These are phyloP conservation scores for Cercospora nicotianae DNA, from an alignment of 2,329 filamentous ascomycete species.

Conservation along the genomic window DNA sequence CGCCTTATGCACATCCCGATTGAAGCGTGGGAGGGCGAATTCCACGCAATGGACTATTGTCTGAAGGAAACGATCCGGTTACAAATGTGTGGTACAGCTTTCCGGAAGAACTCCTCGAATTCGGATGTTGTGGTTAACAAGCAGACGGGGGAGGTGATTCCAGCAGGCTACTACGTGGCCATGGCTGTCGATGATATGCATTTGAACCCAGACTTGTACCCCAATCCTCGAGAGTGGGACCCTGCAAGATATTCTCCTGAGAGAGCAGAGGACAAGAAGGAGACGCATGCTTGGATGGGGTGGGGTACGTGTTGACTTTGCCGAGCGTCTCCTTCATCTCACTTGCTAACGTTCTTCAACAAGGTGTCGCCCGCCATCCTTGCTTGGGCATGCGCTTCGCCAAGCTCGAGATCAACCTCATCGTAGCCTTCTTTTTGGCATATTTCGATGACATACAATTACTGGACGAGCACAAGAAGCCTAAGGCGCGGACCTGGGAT, in stretches of 20 bases:
- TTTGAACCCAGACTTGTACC: constrained; percentile 52
- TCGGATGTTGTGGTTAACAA: constrained; percentile 48
- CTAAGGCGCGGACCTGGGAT: constrained; percentile 34
- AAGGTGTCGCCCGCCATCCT: constrained; percentile 43
- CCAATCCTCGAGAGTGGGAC: constrained; percentile 52
- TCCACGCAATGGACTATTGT: constrained; percentile 54
- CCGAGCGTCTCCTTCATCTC: no score
- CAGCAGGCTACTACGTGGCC: constrained; percentile 48
- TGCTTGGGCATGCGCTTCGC: constrained; percentile 51
- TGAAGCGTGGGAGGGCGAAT: constrained; percentile 58
- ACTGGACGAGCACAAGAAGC: constrained; percentile 44
- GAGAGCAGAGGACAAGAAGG: constrained; percentile 51
- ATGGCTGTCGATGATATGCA: constrained; percentile 53
- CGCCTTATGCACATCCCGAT: constrained; percentile 49
- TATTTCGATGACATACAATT: constrained; percentile 53
- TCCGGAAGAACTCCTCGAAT: constrained; percentile 55
- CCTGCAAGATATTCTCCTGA: constrained; percentile 52
- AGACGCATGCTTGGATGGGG: constrained; percentile 38
- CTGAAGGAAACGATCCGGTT: constrained; percentile 58
- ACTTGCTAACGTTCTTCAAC: background rate
- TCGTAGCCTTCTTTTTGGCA: constrained; percentile 52
- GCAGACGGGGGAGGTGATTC: constrained; percentile 50
- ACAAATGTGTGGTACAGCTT: constrained; percentile 49
- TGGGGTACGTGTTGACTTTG: constrained; percentile 37
- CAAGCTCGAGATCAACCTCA: constrained; percentile 55